These are phyloP conservation scores for Fusarium lateritium DNA, from an alignment of 2,329 filamentous ascomycete genomes.

Conservation along the genomic window DNA sequence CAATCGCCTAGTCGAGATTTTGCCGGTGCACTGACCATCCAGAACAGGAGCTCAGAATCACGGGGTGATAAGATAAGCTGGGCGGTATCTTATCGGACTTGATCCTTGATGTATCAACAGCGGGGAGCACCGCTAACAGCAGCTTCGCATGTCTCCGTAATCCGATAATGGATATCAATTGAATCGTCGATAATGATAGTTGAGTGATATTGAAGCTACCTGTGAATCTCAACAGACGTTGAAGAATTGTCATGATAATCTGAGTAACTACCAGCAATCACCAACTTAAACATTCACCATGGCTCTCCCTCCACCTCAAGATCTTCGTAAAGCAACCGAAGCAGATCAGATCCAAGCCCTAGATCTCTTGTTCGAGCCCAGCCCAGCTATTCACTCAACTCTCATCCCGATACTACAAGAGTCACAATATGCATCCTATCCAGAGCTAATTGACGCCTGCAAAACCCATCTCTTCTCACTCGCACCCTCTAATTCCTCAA, in stretches of 20 bases:
- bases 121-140: conserved; percentile 45
- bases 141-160: conserved; percentile 46
- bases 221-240: neutral
- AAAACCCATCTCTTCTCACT: conserved; percentile 74
- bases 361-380: conserved; percentile 89
- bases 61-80: conserved; percentile 51
- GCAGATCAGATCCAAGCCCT: conserved; percentile 71
- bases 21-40: conserved; percentile 51
- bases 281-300: conserved; percentile 35
- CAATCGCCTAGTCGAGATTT: conserved; percentile 51
- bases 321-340: conserved; percentile 69
- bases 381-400: conserved; percentile 79
- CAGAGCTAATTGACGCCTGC: conserved; percentile 77
- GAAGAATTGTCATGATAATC: conserved; percentile 1
- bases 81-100: conserved; percentile 34
- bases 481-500: conserved; percentile 62
- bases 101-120: conserved; percentile 17
- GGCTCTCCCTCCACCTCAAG: conserved; percentile 69
- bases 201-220: neutral
- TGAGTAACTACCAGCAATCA: neutral
- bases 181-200: neutral
- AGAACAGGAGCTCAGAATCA: conserved; percentile 43
- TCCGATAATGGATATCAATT: conserved; percentile 30
- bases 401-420: conserved; percentile 76
- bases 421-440: conserved; percentile 74